Evolutionary conservation across 495 filamentous ascomycete genomes (phyloP).

Genomic region (Penicillium pulvis): DNA sequence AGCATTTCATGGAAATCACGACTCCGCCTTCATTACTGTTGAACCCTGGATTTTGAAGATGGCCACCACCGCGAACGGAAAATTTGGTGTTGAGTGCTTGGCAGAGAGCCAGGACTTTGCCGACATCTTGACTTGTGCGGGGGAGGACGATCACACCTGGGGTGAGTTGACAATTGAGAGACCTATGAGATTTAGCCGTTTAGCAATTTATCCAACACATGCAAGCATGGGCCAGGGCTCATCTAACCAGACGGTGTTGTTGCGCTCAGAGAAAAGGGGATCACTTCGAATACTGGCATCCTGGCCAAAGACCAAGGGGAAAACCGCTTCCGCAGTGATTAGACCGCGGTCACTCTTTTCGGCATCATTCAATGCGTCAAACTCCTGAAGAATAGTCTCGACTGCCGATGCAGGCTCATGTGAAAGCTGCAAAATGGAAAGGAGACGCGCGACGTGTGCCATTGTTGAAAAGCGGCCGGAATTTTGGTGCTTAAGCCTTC

Average conservation of each 20-base stretch:
- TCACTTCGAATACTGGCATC: conserved; percentile 7
- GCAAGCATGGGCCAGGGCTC: too few relatives aligned
- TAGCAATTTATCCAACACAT: conserved; percentile 6
- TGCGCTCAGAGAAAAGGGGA: too few relatives aligned
- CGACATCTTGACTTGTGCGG: conserved; percentile 8
- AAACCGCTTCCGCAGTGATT: background rate
- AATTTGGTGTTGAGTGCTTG: conserved; percentile 16
- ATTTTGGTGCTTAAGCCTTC: too few relatives aligned
- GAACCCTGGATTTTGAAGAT: conserved; percentile 15
- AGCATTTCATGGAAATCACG: background rate
- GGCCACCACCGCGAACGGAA: conserved; percentile 21
- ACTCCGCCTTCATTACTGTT: conserved; percentile 8
- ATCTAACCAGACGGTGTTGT: too few relatives aligned
- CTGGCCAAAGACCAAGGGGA: conserved; percentile 11
- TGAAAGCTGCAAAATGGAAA: too few relatives aligned
- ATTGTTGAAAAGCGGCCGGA: too few relatives aligned
- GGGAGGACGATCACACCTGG: conserved; percentile 12
- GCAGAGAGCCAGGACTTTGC: conserved; percentile 12
- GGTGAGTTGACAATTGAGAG: conserved; percentile 15
- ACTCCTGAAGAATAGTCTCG: background rate
- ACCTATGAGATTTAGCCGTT: conserved; percentile 12
- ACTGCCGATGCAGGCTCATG: too few relatives aligned
- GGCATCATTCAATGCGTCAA: background rate
- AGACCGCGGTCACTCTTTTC: background rate
- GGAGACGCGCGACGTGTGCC: too few relatives aligned